Evolutionary conservation across 139 green algal species (phyloP).

Genomic region (Pseudopediastrum boryanum): DNA sequence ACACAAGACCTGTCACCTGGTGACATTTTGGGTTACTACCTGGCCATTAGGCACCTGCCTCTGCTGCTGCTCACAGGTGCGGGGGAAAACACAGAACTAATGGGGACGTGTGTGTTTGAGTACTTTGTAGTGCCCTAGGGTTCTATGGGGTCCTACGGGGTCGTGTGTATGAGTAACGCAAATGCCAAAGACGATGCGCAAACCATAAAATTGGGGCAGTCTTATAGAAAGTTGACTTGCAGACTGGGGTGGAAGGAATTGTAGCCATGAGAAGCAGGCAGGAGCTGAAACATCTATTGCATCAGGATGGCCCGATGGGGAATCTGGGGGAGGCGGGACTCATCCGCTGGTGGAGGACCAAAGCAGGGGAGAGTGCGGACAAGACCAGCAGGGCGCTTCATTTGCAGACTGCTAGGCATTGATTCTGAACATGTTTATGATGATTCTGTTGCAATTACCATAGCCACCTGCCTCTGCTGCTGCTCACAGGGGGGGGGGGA

Average conservation of each 20-base stretch:
- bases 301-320: not conserved
- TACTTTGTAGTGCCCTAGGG: not conserved
- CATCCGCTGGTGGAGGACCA: no score
- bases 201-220: not conserved
- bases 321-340: no score
- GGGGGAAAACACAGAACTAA: not conserved
- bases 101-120: not conserved
- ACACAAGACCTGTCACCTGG: conserved; percentile 24
- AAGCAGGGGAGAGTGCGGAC: no score
- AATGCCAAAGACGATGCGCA: not conserved
- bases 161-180: not conserved
- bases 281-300: not conserved
- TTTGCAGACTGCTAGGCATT: no score
- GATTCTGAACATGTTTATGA: no score
- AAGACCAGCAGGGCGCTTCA: no score
- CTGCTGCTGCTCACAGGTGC: conserved; percentile 59
- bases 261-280: not conserved
- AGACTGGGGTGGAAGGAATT: not conserved
- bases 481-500: no score
- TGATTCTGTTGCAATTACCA: no score
- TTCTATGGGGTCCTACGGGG: not conserved
- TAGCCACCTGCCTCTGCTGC: no score
- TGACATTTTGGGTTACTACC: conserved; percentile 39
- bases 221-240: not conserved
- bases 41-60: conserved; percentile 41